These are phyloP conservation scores for Setaria italica DNA, from an alignment of 202 grass and related monocot species.

Conservation along the genomic window DNA sequence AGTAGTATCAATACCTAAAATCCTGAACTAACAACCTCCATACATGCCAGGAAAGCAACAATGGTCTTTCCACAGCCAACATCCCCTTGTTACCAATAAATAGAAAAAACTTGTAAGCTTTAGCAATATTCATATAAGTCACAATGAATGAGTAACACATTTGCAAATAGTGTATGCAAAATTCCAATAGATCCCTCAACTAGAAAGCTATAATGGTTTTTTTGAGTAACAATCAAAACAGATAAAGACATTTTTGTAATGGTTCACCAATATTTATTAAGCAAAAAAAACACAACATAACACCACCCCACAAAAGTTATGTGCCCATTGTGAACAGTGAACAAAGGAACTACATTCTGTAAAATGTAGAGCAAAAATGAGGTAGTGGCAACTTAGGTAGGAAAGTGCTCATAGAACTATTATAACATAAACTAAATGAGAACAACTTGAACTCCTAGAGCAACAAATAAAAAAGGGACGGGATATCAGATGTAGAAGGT, in stretches of 20 bases:
- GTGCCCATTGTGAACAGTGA: background rate
- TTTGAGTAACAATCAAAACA: background rate
- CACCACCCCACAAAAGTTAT: background rate
- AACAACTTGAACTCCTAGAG: conserved; percentile 3
- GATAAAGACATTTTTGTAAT: conserved; percentile 30
- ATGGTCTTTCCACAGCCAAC: conserved; percentile 96
- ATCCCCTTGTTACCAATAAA: conserved; percentile 68
- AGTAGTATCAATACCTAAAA: conserved; percentile 75
- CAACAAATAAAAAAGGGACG: background rate
- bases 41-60: conserved; percentile 92
- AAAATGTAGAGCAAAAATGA: background rate
- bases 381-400: background rate
- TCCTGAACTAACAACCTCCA: conserved; percentile 92
- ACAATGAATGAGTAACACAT: conserved; percentile 14
- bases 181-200: conserved; percentile 24
- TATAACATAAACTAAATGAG: conserved; percentile 3
- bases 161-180: background rate
- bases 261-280: background rate
- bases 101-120: conserved; percentile 17
- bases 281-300: background rate
- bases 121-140: conserved; percentile 40
- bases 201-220: conserved; percentile 1
- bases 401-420: conserved; percentile 16
- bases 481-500: conserved; percentile 3
- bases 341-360: background rate